Conservation (phyloP, 371 early-diverging fungal genomes). For the Apophysomyces elegans region DNA sequence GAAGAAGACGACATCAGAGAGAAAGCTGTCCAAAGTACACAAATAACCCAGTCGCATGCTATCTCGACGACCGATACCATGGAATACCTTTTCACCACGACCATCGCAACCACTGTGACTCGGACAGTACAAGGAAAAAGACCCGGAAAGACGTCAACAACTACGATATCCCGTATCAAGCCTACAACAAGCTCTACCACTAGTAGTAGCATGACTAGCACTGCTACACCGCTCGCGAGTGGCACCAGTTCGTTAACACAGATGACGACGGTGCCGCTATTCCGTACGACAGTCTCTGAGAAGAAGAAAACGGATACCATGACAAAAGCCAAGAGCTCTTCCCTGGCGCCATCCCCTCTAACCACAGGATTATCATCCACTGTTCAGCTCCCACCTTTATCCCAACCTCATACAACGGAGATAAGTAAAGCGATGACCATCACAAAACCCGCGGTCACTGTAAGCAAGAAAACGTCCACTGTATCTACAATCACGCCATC, state of each 20-base stretch:
- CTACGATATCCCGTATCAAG: neutral
- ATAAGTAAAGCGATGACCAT: neutral
- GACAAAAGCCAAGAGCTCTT: neutral
- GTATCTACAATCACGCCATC: neutral
- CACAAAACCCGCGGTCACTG: neutral
- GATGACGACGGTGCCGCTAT: no score
- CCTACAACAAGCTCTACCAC: no score
- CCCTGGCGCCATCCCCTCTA: no score
- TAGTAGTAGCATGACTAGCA: no score
- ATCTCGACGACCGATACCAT: neutral
- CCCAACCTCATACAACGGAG: no score
- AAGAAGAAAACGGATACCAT: neutral
- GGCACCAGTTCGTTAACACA: no score
- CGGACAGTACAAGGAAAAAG: neutral
- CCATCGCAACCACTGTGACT: conserved; percentile 10
- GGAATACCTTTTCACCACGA: conserved; percentile 11
- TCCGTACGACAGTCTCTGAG: no score
- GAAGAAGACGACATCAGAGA: neutral
- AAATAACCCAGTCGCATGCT: neutral
- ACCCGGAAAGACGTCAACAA: neutral
- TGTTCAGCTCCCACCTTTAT: no score
- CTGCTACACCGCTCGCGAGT: no score
- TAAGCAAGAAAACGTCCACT: neutral
- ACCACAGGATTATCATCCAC: no score
- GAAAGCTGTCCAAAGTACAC: neutral